Evolutionary conservation across 192 early-diverging fungal genomes (phyloP).

Genomic region (Gonapodya sp.): DNA sequence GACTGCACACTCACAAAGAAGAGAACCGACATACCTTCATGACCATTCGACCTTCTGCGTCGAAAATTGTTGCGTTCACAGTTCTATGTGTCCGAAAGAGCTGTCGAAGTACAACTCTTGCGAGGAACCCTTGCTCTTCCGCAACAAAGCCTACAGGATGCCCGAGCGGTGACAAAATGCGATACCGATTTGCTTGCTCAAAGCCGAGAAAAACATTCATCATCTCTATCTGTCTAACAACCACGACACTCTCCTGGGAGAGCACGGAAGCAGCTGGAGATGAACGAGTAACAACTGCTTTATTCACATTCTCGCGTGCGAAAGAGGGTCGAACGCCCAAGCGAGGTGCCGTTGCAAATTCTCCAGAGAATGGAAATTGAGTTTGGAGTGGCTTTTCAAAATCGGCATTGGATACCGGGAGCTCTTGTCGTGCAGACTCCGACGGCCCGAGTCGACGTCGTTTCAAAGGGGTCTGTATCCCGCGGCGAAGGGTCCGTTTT

Average conservation of each 20-base stretch:
- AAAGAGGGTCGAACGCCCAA: no score
- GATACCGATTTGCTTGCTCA: slow-evolving; percentile 7
- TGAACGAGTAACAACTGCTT: background rate
- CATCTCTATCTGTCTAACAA: background rate
- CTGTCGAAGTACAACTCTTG: slow-evolving; percentile 55
- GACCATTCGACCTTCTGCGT: slow-evolving; percentile 57
- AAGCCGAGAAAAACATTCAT: slow-evolving; percentile 3
- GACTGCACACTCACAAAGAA: background rate
- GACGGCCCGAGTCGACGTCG: no score
- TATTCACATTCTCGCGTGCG: no score
- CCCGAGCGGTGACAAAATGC: background rate
- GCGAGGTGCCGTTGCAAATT: no score
- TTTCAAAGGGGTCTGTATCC: no score
- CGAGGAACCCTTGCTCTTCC: slow-evolving; percentile 59
- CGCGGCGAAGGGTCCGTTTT: no score
- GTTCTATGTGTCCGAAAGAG: slow-evolving; percentile 60
- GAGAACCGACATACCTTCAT: slow-evolving; percentile 39
- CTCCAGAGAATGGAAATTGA: no score
- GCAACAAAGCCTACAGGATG: slow-evolving; percentile 60
- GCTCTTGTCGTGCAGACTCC: no score
- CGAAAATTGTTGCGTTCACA: slow-evolving; percentile 65
- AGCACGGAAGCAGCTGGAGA: background rate
- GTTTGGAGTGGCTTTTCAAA: no score
- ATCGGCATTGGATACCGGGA: no score
- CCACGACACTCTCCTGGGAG: background rate